Base-by-base conservation (phyloP, 2,329 filamentous ascomycete species). In the Passalora sequoiae region DNA sequence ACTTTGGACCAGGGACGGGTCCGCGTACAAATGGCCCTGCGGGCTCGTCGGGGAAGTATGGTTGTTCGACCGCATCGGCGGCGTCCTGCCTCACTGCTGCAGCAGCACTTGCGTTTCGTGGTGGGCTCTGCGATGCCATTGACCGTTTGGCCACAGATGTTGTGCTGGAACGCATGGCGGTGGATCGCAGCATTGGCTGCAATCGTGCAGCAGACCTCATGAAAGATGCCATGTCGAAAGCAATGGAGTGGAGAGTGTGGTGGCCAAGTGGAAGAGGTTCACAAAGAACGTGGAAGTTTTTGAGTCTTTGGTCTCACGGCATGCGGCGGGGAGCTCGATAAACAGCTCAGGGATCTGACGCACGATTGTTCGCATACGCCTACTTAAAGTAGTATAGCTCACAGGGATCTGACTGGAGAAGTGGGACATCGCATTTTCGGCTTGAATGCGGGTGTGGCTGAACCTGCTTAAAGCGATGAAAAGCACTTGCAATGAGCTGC, bases 1-100 rank as follows among this genome's bases (percentile, higher is more conserved):
- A 81, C 70, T 82, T 77, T 27, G 87, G 87, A 0, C 88, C 88
- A 0, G 88, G 88, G 44, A 94, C 84, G 28, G 69, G 60, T 2
- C 77, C 81, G 50, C 69, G 66, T 30, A 82, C 57, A 19, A 65
- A 69, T 17, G 79, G 79, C n/a, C 64, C 70, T 9, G 64, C 50
- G 15, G 79, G 78, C 68, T 83, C 79, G 58, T 78, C 71, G 45
- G 74, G 66, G 63, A 82, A 62, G 54, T 54, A 60, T 9, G 61
- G 54, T 38, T 57, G 55, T 40, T 60, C 62, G 25, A 57, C 40
- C 29, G 51, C 41, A 39, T 58, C 50, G 33, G 49, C 48, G 15
- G 50, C 40, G 12, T 49, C 40, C 7, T 47, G 56, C 32, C 59
- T 48, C 25, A 55, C 44, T 8, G 66, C 54, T 15, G 60, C 56